phyloP scores from a whole-genome alignment of 805 yeast species.

The Pichia cephalocereana region DNA sequence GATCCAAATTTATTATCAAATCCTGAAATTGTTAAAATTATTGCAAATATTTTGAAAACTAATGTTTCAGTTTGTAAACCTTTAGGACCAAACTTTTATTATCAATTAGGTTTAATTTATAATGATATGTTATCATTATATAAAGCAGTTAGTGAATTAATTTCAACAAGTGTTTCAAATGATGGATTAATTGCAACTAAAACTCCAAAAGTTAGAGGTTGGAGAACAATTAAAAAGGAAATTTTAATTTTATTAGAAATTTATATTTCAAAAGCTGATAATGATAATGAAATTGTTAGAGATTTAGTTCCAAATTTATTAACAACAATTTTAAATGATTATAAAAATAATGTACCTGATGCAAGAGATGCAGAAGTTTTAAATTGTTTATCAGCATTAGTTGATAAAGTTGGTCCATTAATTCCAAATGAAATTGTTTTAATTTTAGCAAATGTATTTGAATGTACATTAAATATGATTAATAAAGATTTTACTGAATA shows the following conservation, averaged over 20 bases:
- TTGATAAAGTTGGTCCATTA: constrained; percentile 75
- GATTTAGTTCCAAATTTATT: constrained; percentile 78
- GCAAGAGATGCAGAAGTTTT: constrained; percentile 97
- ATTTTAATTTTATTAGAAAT: constrained; percentile 81
- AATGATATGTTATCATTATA: constrained; percentile 84
- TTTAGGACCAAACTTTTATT: constrained; percentile 81
- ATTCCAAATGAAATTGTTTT: constrained; percentile 85
- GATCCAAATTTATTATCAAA: constrained; percentile 73
- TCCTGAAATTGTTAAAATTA: constrained; percentile 78
- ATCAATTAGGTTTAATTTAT: constrained; percentile 81
- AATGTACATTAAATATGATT: constrained; percentile 91
- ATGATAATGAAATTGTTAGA: constrained; percentile 72
- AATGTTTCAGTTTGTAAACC: constrained; percentile 94
- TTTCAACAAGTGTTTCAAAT: constrained; percentile 65
- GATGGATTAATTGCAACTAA: constrained; percentile 89
- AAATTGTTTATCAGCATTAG: constrained; percentile 88
- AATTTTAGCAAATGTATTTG: constrained; percentile 85
- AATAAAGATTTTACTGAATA: constrained; percentile 91
- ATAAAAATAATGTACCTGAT: constrained; percentile 81
- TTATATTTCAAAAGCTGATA: constrained; percentile 79
- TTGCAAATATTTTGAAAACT: constrained; percentile 90
- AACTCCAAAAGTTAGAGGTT: constrained; percentile 88
- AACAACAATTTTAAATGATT: constrained; percentile 81
- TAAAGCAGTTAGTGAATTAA: constrained; percentile 80
- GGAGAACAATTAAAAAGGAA: constrained; percentile 95